Base-by-base conservation (phyloP, 2,329 filamentous ascomycete genomes). In the Albifimbria verrucaria region DNA sequence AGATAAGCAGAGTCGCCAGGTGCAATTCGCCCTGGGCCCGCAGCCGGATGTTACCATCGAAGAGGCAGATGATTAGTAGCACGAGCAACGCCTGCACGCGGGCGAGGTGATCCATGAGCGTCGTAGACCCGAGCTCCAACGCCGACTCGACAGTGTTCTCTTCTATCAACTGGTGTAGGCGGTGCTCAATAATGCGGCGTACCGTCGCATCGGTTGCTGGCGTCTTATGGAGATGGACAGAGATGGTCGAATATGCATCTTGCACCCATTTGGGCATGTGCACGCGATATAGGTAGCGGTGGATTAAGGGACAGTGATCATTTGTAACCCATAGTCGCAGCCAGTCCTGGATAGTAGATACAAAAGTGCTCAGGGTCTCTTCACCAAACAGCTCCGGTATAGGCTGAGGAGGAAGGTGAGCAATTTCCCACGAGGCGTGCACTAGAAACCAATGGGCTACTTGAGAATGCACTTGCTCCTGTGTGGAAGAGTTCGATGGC, bases 51-150 rank as follows among this genome's bases (percentile, higher is more conserved):
- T 43, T 43, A 21, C 39, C 39, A 21, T 43, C 39, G 39, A 43
- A 43, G 39, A 43, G 39, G 39, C 39, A 43, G 39, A 43, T 43
- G 39, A 43, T 21, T n/a, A 43, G 39, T 17, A 43, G 39, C 39
- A 43, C 39, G 39, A 43, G 39, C 39, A 43, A 43, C 39, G 39
- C 39, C 39, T 43, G 39, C 39, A 43, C 39, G 39, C 39, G 39
- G 39, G 39, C 39, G 39, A 43, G 39, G 39, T 43, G 39, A n/a
- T 43, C 39, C n/a, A 43, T 21, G 39, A 43, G 39, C n/a, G 39
- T 43, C 39, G 39, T 43, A 43, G 39, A 43, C 39, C 39, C 39
- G 15, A 43, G 39, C 39, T 43, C 39, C 39, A 43, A 21, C 39
- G 39, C 39, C 39, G 39, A 43, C 39, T 43, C 39, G 39, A 43